These are phyloP conservation scores for Nicotiana otophora DNA, from an alignment of 257 asterid species.

Conservation along the genomic window DNA sequence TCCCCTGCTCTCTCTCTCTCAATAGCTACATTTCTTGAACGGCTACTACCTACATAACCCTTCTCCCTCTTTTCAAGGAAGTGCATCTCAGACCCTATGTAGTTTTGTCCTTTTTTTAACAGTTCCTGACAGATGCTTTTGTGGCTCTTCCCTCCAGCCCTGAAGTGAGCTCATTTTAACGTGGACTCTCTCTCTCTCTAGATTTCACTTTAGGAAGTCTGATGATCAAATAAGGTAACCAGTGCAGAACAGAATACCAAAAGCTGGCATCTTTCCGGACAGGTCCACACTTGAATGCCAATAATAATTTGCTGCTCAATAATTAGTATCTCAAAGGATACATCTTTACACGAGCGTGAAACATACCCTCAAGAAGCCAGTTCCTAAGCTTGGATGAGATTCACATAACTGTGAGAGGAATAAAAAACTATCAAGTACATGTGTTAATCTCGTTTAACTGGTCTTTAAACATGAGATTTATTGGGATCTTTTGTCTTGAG, in stretches of 20 bases:
- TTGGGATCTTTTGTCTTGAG: conserved; percentile 97
- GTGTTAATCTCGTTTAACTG: conserved; percentile 59
- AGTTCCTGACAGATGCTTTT: no score
- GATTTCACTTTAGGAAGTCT: not conserved
- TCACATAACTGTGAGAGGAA: not conserved
- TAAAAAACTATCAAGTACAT: not conserved
- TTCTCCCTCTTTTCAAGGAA: no score
- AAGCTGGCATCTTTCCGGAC: not conserved
- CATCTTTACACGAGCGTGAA: conserved; percentile 11
- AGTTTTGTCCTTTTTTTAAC: no score
- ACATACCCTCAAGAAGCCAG: conserved; percentile 12
- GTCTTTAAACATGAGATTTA: conserved; percentile 94
- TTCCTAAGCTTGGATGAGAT: not conserved
- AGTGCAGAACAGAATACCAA: not conserved
- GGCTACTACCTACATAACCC: no score
- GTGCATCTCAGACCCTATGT: no score
- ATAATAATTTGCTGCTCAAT: not conserved
- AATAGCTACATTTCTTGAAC: no score
- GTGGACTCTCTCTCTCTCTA: no score
- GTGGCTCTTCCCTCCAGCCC: no score
- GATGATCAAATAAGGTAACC: not conserved
- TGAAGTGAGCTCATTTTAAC: no score
- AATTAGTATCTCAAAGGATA: not conserved
- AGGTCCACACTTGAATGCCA: not conserved
- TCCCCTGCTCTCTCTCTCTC: not conserved